These are phyloP conservation scores for Diaporthe amygdali DNA, from an alignment of 2,329 filamentous ascomycete genomes.

Conservation along the genomic window DNA sequence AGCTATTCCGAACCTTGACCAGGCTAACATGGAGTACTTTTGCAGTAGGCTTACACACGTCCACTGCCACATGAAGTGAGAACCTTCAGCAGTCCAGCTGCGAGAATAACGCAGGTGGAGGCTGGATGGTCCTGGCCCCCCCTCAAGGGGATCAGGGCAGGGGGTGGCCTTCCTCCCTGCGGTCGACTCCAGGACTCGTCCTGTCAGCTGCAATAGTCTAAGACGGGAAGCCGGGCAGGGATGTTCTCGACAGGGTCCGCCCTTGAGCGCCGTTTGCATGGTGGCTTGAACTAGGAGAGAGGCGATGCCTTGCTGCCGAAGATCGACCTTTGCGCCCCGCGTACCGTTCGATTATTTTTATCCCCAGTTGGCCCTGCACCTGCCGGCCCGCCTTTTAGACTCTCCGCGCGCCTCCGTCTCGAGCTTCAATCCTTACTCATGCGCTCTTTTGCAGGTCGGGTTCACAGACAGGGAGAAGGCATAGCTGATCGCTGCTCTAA, in stretches of 20 bases:
- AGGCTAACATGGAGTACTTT: neutral
- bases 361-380: conserved; percentile 18
- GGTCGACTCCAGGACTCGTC: neutral
- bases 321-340: conserved; percentile 17
- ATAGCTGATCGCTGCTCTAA: neutral
- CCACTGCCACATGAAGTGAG: neutral
- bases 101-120: neutral
- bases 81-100: conserved; percentile 8
- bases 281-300: conserved; percentile 14
- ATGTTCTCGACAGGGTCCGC: neutral
- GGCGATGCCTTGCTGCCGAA: conserved; percentile 21
- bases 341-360: conserved; percentile 24
- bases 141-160: neutral
- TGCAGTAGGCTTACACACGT: neutral
- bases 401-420: conserved; percentile 1
- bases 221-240: conserved; percentile 3
- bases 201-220: conserved; percentile 17
- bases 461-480: neutral
- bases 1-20: neutral
- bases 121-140: conserved; percentile 9
- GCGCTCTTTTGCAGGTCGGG: neutral
- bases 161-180: conserved; percentile 8
- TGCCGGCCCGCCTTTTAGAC: conserved; percentile 11
- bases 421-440: conserved; percentile 9
- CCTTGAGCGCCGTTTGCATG: conserved; percentile 9